Base-by-base conservation (phyloP, 352 stramenopile genomes). In the Phytophthora syringae region DNA sequence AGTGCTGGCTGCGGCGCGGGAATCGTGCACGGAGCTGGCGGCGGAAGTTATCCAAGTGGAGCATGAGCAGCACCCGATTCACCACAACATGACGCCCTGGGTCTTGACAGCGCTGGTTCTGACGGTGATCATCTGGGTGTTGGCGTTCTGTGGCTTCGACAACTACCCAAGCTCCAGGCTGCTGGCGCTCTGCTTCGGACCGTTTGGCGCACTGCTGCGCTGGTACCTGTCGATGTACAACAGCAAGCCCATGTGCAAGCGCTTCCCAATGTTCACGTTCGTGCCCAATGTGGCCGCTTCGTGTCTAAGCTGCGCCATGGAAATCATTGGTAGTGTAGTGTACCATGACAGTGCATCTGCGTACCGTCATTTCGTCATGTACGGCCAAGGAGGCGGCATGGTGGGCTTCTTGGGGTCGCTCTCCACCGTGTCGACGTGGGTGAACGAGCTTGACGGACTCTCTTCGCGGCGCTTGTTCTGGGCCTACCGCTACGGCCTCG, bases 401-500 rank as follows among this genome's bases (percentile, higher is more conserved):
- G 75, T 84, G 13, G 82, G 82, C 39, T 82, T 90, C 25, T 60
- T 86, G 2, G 82, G 82, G n/a, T 90, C 82, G 27, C 71, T 90
- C 25, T 90, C 82, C 34, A 90, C 82, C 3, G 82, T 90, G 9
- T 90, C 82, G 13, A 86, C 79, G 25, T 90, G 82, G 82, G 70
- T 89, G 25, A 77, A 86, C 52, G 82, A 90, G 50, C 56, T 90
- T 15, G 70, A 90, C 55, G 51, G 25, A 25, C 68, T 90, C 21
- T 77, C 76, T 21, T 84, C 76, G 13, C 71, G 72, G 20, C 70
- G 70, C 47, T 50, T 86, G 39, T 76, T 71, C 20, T 86, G 64
- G 57, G 77, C 80, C n/a, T 88, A 88, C 44, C 74, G 74, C 40
- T 88, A 88, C 24, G 79, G 73, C n/a, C 11, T 84, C 7, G 50